These are phyloP conservation scores for Akanthomyces lecanii DNA, from an alignment of 2,329 filamentous ascomycete genomes.

Conservation along the genomic window DNA sequence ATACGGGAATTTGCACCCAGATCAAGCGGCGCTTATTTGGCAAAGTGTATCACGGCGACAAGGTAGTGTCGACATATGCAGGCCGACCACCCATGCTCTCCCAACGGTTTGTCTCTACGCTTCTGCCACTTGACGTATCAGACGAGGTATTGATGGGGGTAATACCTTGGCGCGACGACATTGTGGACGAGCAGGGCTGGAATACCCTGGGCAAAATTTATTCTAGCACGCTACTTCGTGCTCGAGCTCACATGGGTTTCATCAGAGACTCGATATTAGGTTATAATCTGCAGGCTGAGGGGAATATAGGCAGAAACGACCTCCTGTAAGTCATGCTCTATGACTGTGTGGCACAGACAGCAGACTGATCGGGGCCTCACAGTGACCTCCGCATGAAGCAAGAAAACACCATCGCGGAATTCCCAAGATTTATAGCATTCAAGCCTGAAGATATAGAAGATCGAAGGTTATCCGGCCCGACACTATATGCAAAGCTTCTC, in stretches of 20 bases:
- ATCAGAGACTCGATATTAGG: constrained; percentile 18
- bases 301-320: background rate
- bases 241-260: constrained; percentile 14
- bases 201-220: constrained; percentile 16
- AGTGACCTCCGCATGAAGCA: background rate
- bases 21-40: constrained; percentile 17
- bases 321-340: background rate
- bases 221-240: constrained; percentile 11
- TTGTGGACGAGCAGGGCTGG: constrained; percentile 18
- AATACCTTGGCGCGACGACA: background rate
- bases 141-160: constrained; percentile 11
- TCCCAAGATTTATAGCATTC: background rate
- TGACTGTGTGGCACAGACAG: no score
- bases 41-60: constrained; percentile 17
- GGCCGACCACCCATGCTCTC: constrained; percentile 17
- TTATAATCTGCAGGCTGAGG: constrained; percentile 11
- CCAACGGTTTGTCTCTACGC: constrained; percentile 15
- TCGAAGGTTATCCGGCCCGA: background rate
- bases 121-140: constrained; percentile 17
- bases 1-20: constrained; percentile 14
- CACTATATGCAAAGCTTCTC: background rate
- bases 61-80: constrained; percentile 13
- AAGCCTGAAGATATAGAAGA: background rate
- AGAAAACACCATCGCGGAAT: background rate
- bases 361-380: background rate